A percentile compares a stretch with the other conserved stretches of the same genome.
phyloP scores from a whole-genome alignment of 2,329 filamentous ascomycete genomes.

The Eutypa lata region DNA sequence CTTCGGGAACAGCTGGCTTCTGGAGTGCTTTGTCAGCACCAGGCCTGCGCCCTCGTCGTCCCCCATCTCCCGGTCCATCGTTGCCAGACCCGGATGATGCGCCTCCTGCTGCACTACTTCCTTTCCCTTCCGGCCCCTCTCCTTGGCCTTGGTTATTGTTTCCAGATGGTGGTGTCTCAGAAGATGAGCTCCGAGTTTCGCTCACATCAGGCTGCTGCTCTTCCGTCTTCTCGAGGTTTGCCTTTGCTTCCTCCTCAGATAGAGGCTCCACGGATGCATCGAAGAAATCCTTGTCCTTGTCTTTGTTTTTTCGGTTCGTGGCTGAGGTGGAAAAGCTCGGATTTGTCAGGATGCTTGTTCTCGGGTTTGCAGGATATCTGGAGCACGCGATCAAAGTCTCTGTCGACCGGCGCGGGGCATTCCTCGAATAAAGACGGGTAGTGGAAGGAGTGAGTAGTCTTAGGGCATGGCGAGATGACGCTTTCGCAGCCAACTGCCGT shows the following conservation, averaged over 20 bases:
- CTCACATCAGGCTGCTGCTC: constrained; percentile 45
- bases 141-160: constrained; percentile 37
- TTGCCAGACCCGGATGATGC: constrained; percentile 47
- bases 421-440: constrained; percentile 23
- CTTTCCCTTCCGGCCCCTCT: constrained; percentile 52
- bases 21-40: constrained; percentile 69
- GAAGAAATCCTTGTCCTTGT: constrained; percentile 45
- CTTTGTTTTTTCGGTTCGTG: constrained; percentile 37
- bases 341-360: constrained; percentile 9
- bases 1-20: constrained; percentile 87
- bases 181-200: constrained; percentile 40
- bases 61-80: constrained; percentile 60
- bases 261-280: constrained; percentile 48
- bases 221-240: constrained; percentile 46
- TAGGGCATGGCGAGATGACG: constrained; percentile 18
- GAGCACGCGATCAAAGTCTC: constrained; percentile 18
- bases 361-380: constrained; percentile 10
- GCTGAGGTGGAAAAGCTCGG: constrained; percentile 36
- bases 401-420: constrained; percentile 11
- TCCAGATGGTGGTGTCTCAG: constrained; percentile 42
- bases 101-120: constrained; percentile 56
- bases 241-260: constrained; percentile 51
- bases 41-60: constrained; percentile 70
- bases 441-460: constrained; percentile 15
- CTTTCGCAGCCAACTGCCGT: constrained; percentile 24